phyloP scores from a whole-genome alignment of 78 protist species.

The Polysphondylium violaceum region DNA sequence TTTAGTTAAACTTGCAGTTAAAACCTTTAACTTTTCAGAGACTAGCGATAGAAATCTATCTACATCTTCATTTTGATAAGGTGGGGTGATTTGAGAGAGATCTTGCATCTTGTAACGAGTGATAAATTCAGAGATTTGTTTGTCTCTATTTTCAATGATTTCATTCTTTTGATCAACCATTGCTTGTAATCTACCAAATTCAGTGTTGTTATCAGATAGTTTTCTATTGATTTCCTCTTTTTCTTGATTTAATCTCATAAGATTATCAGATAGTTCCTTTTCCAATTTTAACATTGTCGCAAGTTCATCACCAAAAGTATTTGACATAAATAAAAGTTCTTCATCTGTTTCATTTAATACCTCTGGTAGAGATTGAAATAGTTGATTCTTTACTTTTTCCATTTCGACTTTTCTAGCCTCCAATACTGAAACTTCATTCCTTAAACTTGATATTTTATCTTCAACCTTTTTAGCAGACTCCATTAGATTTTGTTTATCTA shows the following conservation, averaged over 20 bases:
- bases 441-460: background rate
- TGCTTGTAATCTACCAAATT: slow-evolving; percentile 2
- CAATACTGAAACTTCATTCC: background rate
- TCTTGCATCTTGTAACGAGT: slow-evolving; percentile 29
- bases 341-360: slow-evolving; percentile 28
- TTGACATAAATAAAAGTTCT: slow-evolving; percentile 45
- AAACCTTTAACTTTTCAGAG: background rate
- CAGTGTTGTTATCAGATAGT: background rate
- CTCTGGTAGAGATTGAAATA: background rate
- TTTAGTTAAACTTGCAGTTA: background rate
- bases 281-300: slow-evolving; percentile 3
- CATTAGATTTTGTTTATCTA: background rate
- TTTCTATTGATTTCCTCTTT: background rate
- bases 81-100: background rate
- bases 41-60: background rate
- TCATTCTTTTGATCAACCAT: background rate
- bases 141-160: slow-evolving; percentile 4
- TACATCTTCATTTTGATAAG: background rate
- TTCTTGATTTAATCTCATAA: background rate
- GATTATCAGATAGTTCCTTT: slow-evolving; percentile 25
- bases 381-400: slow-evolving; percentile 40
- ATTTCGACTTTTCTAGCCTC: slow-evolving; percentile 36
- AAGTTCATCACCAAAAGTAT: slow-evolving; percentile 26
- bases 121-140: slow-evolving; percentile 19
- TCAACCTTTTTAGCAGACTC: background rate